Base-by-base conservation (phyloP, 2,329 filamentous ascomycete species). In the Cercospora zeae-maydis region DNA sequence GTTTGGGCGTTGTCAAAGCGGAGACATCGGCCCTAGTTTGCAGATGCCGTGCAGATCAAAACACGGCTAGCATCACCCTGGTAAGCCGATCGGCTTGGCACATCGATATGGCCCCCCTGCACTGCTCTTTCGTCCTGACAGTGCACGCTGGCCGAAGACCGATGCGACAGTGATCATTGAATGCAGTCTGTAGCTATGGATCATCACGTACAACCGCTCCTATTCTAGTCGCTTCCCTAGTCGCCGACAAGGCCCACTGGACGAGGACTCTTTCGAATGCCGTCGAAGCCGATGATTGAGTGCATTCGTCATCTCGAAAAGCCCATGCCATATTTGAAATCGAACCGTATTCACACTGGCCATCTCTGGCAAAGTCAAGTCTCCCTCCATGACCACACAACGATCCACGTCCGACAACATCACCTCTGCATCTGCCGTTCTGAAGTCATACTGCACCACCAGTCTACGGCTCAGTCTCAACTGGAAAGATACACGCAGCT, bases 391-490 rank as follows among this genome's bases (percentile, higher is more conserved):
- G 13, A 57, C 54, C 3, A 67, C 58, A 55, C 65, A 67, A 21
- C 8, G 31, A 24, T 67, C 63, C 63, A 67, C 63, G 10, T 67
- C 63, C 24, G 49, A 27, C 30, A 67, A 54, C 19, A 59, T 56
- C 5, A 49, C 45, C 8, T 47, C 61, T 6, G 49, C 21, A 13
- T 59, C 37, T 24, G 51, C 30, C 1, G 59, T 52, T 13, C 39
- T 45, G 37, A 67, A 67, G 8, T 65, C 63, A 42, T 67, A 65
- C 24, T 60, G 42, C 3, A 67, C 59, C 33, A 65, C 61, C n/a
- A 67, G 49, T 24, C 59, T 51, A n/a, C 59, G 56, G 30, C 61
- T 63, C 7, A 67, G 6, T 6, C 65, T 45, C 54, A 67, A n/a
- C 27, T 61, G 57, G n/a, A 65, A 67, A 3, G 61, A 57, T 2